Evolutionary conservation across 2,329 filamentous ascomycete species (phyloP), one percentile per base, ranked within the genome.

Genomic region (Aureobasidium uvarum): DNA sequence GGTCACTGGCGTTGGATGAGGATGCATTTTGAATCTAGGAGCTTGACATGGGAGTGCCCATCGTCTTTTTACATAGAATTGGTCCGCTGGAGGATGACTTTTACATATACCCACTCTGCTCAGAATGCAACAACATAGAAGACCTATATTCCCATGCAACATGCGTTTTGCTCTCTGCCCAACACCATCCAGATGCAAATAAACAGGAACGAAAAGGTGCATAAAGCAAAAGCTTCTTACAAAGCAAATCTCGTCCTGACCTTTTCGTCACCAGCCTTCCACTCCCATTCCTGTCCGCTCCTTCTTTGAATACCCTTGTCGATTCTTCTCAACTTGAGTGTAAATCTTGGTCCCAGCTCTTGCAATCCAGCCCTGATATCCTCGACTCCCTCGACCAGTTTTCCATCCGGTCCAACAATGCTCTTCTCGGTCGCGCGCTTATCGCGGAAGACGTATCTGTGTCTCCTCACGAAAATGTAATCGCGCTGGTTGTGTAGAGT

Each of bases 261-360:
- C 82, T 97, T 97, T 81, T 99, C 95, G 89, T 95, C 96, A 75
- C 88, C 87, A 13, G 90, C 89, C 80, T 96, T 96, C 95, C 95
- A 99, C 76, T 97, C 86, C 94, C 95, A 98, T 74, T 96, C 91
- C 70, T 92, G 85, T 43, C 92, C 91, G 77, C 86, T 88, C 54
- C 77, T 89, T 81, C 77, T 86, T 81, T 81, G 91, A 69, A 99
- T 90, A 0, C 93, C 94, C 78, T 92, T 93, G 75, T 98, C 94
- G 50, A 98, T 88, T 72, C 95, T 86, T 71, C 93, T 86, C 72
- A 99, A 79, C 81, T 98, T 98, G 69, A 98, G 78, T 2, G 90
- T 94, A 80, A 95, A 83, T 72, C 88, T 82, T 8, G 92, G 93
- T 0, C 94, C 94, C 28, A 97, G 79, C 78, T 98, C 95, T 77